phyloP scores from a whole-genome alignment of 2,329 filamentous ascomycete species.

The Chaetomiaceae sp. region DNA sequence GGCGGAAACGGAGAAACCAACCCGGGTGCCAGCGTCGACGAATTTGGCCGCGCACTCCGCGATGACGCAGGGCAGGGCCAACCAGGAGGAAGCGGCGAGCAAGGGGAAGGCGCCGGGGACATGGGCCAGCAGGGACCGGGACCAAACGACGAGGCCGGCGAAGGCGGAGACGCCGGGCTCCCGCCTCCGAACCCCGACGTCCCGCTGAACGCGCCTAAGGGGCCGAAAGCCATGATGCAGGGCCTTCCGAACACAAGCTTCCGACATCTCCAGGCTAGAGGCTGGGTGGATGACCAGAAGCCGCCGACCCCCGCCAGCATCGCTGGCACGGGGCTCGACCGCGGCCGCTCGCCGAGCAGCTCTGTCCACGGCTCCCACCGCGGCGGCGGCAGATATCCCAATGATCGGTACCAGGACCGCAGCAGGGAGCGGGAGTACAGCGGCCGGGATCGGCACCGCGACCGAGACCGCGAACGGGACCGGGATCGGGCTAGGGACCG shows the following conservation, averaged over 20 bases:
- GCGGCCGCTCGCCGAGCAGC: conserved; percentile 43
- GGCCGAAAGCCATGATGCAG: conserved; percentile 90
- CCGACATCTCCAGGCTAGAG: conserved; percentile 54
- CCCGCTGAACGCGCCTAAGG: conserved; percentile 75
- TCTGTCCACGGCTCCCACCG: conserved; percentile 32
- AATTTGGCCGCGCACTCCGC: conserved; percentile 30
- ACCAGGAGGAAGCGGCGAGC: conserved; percentile 10
- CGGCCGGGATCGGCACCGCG: conserved; percentile 14
- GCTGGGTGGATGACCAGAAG: conserved; percentile 39
- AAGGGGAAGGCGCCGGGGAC: conserved; percentile 22
- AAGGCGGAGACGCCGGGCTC: conserved; percentile 1
- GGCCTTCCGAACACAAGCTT: conserved; percentile 78
- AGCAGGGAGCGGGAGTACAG: conserved; percentile 15
- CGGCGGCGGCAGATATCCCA: conserved; percentile 4
- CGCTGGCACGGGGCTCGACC: conserved; percentile 31
- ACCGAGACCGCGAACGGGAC: conserved; percentile 20
- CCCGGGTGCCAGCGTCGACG: conserved; percentile 30
- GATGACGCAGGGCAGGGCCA: conserved; percentile 18
- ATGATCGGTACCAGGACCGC: conserved; percentile 26
- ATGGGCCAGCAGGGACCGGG: conserved; percentile 4
- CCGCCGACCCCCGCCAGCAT: conserved; percentile 30
- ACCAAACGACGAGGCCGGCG: conserved; percentile 5
- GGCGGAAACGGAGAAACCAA: conserved; percentile 22
- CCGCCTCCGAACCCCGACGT: conserved; percentile 34
- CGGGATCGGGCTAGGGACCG: conserved; percentile 14